Percentiles rank a stretch among this genome's conserved stretches.
Conservation (phyloP, 805 yeast species). For the Gaillardinia entomophila region DNA sequence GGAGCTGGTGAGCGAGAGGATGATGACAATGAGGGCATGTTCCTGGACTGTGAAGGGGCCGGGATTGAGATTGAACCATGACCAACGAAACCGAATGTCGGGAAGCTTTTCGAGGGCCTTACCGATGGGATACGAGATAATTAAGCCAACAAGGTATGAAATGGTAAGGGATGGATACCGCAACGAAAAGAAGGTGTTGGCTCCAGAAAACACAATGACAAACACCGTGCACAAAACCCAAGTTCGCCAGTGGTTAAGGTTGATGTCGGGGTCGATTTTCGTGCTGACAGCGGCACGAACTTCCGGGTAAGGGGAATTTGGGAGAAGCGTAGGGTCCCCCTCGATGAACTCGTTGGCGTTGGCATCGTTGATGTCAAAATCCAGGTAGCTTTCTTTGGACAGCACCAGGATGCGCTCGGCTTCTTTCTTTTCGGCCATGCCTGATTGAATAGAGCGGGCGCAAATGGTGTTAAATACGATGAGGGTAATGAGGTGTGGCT, state of each 20-base stretch:
- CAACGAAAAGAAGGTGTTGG: constrained; percentile 18
- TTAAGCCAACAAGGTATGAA: constrained; percentile 18
- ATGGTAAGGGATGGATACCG: constrained; percentile 20
- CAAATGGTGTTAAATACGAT: too few species aligned
- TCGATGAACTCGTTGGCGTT: constrained; percentile 5
- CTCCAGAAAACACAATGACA: constrained; percentile 20
- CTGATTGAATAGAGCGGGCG: neutral
- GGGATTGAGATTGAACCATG: constrained; percentile 15
- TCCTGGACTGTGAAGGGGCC: constrained; percentile 12
- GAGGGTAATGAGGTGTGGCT: too few species aligned
- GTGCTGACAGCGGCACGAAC: constrained; percentile 16
- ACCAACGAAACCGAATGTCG: constrained; percentile 4
- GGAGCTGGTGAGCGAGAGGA: constrained; percentile 14
- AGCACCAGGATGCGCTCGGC: too few species aligned
- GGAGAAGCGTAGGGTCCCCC: constrained; percentile 10
- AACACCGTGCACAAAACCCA: constrained; percentile 14
- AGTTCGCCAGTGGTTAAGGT: constrained; percentile 13
- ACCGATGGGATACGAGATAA: constrained; percentile 19
- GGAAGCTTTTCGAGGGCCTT: constrained; percentile 11
- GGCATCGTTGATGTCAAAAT: constrained; percentile 7
- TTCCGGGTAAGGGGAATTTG: constrained; percentile 16
- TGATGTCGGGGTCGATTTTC: constrained; percentile 10
- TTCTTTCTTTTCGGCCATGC: neutral
- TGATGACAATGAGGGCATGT: constrained; percentile 7
- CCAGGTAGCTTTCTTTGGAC: too few species aligned